Conservation (phyloP, 2,329 filamentous ascomycete genomes). For the Claviceps quebecensis region DNA sequence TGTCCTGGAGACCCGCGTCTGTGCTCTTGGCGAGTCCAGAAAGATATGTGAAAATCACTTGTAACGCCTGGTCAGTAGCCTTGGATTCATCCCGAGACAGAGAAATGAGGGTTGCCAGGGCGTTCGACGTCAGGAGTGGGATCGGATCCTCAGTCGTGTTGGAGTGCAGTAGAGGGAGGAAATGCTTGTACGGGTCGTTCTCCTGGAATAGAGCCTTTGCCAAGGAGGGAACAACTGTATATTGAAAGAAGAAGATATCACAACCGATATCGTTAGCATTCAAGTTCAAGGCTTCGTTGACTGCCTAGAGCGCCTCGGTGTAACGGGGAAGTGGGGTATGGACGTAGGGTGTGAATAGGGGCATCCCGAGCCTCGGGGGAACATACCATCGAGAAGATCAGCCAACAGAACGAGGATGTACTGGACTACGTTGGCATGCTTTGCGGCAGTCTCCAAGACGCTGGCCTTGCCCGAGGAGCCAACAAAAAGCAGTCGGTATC, state of each 20-base stretch:
- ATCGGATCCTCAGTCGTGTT: conserved; percentile 65
- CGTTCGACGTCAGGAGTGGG: conserved; percentile 76
- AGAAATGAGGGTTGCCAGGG: conserved; percentile 67
- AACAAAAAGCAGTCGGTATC: conserved; percentile 68
- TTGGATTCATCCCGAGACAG: conserved; percentile 46
- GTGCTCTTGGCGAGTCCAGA: conserved; percentile 69
- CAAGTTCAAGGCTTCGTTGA: neutral
- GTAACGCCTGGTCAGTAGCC: conserved; percentile 64
- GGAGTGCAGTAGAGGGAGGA: conserved; percentile 74
- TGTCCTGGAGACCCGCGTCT: conserved; percentile 86
- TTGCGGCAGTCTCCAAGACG: conserved; percentile 73
- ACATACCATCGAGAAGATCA: conserved; percentile 73
- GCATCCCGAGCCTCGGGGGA: neutral
- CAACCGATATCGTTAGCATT: neutral
- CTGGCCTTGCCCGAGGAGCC: conserved; percentile 55
- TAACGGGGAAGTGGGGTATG: neutral
- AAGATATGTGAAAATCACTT: conserved; percentile 74
- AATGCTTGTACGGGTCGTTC: conserved; percentile 65
- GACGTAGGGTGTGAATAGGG: neutral
- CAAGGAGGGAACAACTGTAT: conserved; percentile 62
- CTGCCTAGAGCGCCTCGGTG: too few relatives aligned
- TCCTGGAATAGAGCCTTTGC: conserved; percentile 63
- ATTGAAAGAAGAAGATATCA: neutral
- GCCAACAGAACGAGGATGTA: conserved; percentile 83
- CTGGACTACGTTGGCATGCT: conserved; percentile 81